Percentiles rank a stretch among this genome's conserved stretches.
Evolutionary conservation across 2,329 filamentous ascomycete genomes (phyloP).

Genomic region (Talaromyces sp.): DNA sequence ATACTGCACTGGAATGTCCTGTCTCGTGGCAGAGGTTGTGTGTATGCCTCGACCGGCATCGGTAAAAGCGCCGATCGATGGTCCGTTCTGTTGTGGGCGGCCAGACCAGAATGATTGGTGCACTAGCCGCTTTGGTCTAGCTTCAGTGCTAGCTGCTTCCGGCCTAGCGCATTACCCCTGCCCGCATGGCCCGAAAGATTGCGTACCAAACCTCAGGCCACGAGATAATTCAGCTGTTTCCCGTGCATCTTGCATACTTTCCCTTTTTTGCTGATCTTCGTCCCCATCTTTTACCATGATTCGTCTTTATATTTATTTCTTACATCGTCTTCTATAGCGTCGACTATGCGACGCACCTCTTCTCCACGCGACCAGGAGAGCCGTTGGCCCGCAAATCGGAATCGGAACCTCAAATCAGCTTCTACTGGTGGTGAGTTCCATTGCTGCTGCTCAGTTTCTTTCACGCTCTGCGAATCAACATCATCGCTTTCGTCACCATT

Average conservation of each 20-base stretch:
- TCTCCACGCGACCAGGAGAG: slow-evolving; percentile 30
- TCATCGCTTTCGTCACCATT: neutral
- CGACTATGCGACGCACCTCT: slow-evolving; percentile 34
- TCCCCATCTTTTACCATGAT: neutral
- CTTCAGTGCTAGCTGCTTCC: slow-evolving; percentile 22
- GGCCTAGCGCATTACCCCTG: slow-evolving; percentile 25
- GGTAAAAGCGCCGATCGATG: slow-evolving; percentile 14
- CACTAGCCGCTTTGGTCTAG: slow-evolving; percentile 27
- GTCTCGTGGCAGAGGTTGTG: neutral
- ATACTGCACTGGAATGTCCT: neutral
- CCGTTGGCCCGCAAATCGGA: slow-evolving; percentile 34
- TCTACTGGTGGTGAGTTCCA: slow-evolving; percentile 31
- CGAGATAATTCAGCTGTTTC: neutral
- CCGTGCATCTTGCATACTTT: neutral
- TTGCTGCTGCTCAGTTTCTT: neutral
- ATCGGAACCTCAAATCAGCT: slow-evolving; percentile 29
- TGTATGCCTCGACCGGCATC: slow-evolving; percentile 1
- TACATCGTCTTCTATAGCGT: slow-evolving; percentile 16
- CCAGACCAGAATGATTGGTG: slow-evolving; percentile 22
- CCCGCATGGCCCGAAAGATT: neutral
- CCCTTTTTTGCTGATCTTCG: neutral
- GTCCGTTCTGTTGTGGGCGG: slow-evolving; percentile 18
- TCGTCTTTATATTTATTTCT: neutral
- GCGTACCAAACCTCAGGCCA: slow-evolving; percentile 2
- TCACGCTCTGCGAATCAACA: neutral